Evolutionary conservation across 208 protist species (phyloP).

Genomic region (Leptomonas seymouri): DNA sequence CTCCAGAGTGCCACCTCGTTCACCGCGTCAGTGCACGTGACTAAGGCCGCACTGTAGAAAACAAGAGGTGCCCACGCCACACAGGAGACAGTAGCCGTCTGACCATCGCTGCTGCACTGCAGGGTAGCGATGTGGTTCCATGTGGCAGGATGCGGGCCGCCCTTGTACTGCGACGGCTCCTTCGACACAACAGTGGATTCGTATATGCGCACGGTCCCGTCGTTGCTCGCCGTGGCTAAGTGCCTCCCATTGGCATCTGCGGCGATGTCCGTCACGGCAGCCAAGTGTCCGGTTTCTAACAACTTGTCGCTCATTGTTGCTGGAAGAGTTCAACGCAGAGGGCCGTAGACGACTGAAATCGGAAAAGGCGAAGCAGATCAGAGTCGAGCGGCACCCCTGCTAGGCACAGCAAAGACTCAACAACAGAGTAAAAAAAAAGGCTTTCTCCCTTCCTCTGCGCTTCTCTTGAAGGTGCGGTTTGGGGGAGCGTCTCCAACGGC

Average conservation of each 20-base stretch:
- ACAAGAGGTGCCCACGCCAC: slow-evolving; percentile 79
- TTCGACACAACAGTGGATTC: slow-evolving; percentile 23
- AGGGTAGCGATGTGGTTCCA: slow-evolving; percentile 25
- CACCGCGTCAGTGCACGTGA: slow-evolving; percentile 60
- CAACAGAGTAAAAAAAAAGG: too few relatives aligned
- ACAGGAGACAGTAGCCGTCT: slow-evolving; percentile 56
- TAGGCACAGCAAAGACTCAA: too few relatives aligned
- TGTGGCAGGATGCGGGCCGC: slow-evolving; percentile 27
- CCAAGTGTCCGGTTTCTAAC: slow-evolving; percentile 70
- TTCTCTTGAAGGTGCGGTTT: too few relatives aligned
- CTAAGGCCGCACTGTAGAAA: slow-evolving; percentile 58
- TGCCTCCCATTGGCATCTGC: slow-evolving; percentile 59
- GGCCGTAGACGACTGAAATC: neutral
- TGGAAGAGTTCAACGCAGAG: slow-evolving; percentile 4
- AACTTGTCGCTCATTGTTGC: slow-evolving; percentile 36
- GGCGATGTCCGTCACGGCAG: slow-evolving; percentile 68
- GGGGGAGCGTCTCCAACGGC: too few relatives aligned
- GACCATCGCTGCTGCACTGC: slow-evolving; percentile 29
- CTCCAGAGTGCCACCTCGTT: slow-evolving; percentile 66
- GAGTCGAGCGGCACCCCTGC: too few relatives aligned
- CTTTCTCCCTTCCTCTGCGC: too few relatives aligned
- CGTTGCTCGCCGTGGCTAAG: slow-evolving; percentile 68
- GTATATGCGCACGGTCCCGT: slow-evolving; percentile 74
- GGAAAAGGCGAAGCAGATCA: neutral
- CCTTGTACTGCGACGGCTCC: slow-evolving; percentile 36